These are phyloP conservation scores for Lodderomyces beijingensis DNA, from an alignment of 1,139 yeast species.

Conservation along the genomic window DNA sequence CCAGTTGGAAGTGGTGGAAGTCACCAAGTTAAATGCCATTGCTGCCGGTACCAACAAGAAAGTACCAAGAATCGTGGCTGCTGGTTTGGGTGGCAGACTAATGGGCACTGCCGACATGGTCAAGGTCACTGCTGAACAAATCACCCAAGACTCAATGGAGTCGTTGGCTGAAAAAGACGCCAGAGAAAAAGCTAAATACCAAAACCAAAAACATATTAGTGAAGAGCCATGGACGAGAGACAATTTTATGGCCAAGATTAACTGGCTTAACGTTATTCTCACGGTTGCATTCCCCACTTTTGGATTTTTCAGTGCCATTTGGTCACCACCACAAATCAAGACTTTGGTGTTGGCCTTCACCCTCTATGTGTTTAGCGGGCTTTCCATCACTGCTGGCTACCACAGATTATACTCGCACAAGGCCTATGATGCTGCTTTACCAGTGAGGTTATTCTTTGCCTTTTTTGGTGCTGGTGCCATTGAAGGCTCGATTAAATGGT, in stretches of 20 bases:
- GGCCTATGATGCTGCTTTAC: conserved; percentile 71
- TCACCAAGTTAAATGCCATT: conserved; percentile 74
- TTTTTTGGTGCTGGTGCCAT: conserved; percentile 92
- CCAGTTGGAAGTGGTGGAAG: conserved; percentile 53
- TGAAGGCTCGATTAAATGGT: conserved; percentile 98
- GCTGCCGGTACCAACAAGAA: conserved; percentile 84
- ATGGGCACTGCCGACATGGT: conserved; percentile 79
- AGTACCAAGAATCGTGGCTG: conserved; percentile 66
- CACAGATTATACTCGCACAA: conserved; percentile 80
- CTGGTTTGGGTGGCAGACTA: conserved; percentile 70
- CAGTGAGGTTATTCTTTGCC: conserved; percentile 70
- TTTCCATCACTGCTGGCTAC: conserved; percentile 88
- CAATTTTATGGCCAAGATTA: conserved; percentile 86
- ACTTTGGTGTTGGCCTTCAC: conserved; percentile 58
- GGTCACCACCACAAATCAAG: conserved; percentile 51
- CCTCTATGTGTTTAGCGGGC: conserved; percentile 69
- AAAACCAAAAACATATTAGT: conserved; percentile 64
- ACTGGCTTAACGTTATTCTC: conserved; percentile 87
- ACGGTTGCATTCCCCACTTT: conserved; percentile 66
- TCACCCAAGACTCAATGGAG: conserved; percentile 50
- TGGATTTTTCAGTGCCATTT: conserved; percentile 54
- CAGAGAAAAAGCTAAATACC: conserved; percentile 44
- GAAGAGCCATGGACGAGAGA: conserved; percentile 85
- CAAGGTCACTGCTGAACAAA: conserved; percentile 59
- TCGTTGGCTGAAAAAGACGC: conserved; percentile 52